Conservation (phyloP, 345 rosid species). For the Garcia nutans region DNA sequence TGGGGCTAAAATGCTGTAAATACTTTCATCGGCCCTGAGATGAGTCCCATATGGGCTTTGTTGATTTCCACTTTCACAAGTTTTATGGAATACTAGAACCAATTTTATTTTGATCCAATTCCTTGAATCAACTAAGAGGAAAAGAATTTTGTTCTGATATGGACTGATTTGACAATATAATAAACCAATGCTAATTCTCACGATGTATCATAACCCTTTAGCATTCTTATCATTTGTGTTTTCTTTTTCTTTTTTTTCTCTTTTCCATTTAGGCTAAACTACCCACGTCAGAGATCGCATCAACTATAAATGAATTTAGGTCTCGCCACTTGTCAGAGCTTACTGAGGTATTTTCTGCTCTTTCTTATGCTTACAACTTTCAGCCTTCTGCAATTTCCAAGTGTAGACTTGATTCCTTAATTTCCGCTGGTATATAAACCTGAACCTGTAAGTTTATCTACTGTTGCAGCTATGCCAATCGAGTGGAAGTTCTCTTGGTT, state of each 20-base stretch:
- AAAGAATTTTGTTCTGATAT: not conserved
- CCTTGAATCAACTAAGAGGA: not conserved
- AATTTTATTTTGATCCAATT: not conserved
- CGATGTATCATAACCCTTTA: not conserved
- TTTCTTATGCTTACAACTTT: not conserved
- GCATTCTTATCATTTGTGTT: not conserved
- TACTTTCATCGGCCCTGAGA: not conserved
- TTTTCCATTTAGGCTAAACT: conserved; percentile 64
- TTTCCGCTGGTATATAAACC: not conserved
- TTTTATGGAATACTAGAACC: not conserved
- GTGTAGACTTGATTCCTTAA: not conserved
- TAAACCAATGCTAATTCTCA: not conserved
- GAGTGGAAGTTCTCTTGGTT: conserved; percentile 93
- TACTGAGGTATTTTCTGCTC: conserved; percentile 56
- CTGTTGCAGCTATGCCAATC: conserved; percentile 70
- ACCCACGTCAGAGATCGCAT: conserved; percentile 82
- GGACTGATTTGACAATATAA: not conserved
- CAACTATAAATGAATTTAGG: conserved; percentile 89
- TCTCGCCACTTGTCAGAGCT: conserved; percentile 93
- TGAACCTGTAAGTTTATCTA: not conserved
- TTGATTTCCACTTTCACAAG: not conserved
- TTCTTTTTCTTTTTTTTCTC: not conserved
- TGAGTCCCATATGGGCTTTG: not conserved
- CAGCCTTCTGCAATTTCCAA: not conserved
- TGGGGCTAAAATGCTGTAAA: not conserved